Evolutionary conservation across 106 monocot species (phyloP).

Genomic region (Dendrobium catenatum): DNA sequence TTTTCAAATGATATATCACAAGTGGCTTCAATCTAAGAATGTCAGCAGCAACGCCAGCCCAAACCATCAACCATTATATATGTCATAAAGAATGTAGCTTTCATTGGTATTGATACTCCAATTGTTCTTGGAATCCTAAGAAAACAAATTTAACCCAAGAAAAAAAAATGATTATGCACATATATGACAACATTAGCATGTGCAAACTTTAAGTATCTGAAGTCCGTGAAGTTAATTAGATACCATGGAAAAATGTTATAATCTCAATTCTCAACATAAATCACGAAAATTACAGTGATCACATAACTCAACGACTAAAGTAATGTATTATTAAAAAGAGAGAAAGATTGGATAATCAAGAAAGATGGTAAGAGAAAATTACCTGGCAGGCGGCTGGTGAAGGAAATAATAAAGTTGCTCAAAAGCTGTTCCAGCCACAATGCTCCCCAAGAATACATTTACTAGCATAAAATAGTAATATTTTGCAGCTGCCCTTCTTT

Average conservation of each 20-base stretch:
- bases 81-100: constrained; percentile 92
- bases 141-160: no score
- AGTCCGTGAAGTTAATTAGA: no score
- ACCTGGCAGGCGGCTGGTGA: constrained; percentile 32
- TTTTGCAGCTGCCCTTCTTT: constrained; percentile 24
- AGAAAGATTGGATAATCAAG: background rate
- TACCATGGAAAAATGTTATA: no score
- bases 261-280: no score
- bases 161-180: no score
- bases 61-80: constrained; percentile 94
- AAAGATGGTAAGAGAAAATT: constrained; percentile 7
- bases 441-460: constrained; percentile 35
- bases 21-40: constrained; percentile 69
- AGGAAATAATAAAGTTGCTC: constrained; percentile 32
- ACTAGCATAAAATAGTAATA: constrained; percentile 32
- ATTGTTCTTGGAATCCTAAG: constrained; percentile 84
- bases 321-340: no score
- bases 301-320: no score
- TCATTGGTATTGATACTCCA: constrained; percentile 92
- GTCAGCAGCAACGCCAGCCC: constrained; percentile 80
- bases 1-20: constrained; percentile 79
- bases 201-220: no score
- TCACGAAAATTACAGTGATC: no score
- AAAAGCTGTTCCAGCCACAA: constrained; percentile 38
- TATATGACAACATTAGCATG: no score